phyloP scores from a whole-genome alignment of 495 filamentous ascomycete genomes.

The Monascus purpureus region DNA sequence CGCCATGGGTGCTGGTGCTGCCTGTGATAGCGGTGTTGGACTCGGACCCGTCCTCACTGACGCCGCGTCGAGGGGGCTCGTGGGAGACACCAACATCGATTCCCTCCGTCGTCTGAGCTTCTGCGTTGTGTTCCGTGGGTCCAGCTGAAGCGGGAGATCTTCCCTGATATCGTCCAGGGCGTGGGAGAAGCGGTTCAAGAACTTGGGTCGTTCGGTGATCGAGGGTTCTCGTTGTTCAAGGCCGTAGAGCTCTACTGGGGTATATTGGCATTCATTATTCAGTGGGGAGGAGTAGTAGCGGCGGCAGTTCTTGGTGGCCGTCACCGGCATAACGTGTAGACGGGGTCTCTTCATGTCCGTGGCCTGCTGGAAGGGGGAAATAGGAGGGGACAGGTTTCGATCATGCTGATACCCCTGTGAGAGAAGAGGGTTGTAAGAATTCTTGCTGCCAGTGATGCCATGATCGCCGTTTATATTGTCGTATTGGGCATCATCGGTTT shows the following conservation, averaged over 20 bases:
- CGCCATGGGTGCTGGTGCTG: no score
- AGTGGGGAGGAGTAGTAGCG: slow-evolving; percentile 30
- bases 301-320: slow-evolving; percentile 13
- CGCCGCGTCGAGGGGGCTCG: not conserved
- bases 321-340: not conserved
- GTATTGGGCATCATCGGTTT: not conserved
- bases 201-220: slow-evolving; percentile 16
- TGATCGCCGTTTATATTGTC: slow-evolving; percentile 2
- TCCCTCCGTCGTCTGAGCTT: slow-evolving; percentile 19
- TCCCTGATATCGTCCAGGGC: slow-evolving; percentile 29
- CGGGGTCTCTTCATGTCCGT: no score
- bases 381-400: no score
- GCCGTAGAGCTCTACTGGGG: slow-evolving; percentile 25
- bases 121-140: slow-evolving; percentile 13
- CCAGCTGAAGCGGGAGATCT: no score
- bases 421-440: no score
- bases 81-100: slow-evolving; percentile 18
- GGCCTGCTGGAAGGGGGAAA: no score
- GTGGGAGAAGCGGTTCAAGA: slow-evolving; percentile 25
- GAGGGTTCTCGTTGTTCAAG: slow-evolving; percentile 25
- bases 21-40: no score
- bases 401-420: no score
- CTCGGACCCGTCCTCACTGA: slow-evolving; percentile 12
- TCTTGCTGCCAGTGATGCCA: no score
- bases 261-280: slow-evolving; percentile 17